Conservation (phyloP, 208 protist genomes). For the Borovskyia barvae region DNA sequence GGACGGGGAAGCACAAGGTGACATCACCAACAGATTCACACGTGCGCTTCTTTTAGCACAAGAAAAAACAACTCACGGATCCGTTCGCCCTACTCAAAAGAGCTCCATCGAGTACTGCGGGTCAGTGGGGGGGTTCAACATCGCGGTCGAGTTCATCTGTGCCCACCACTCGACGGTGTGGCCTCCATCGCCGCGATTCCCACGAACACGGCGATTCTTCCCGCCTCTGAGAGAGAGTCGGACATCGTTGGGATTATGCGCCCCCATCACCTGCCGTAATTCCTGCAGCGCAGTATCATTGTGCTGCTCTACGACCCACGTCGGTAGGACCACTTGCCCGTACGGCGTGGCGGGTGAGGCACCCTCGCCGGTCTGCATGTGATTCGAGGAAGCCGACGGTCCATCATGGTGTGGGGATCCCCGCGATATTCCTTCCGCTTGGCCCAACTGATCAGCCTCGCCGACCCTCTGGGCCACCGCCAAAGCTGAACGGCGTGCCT, state of each 20-base stretch:
- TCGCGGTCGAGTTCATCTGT: constrained; percentile 78
- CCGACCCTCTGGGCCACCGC: constrained; percentile 7
- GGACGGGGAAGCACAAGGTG: too few relatives aligned
- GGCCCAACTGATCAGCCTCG: background rate
- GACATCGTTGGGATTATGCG: constrained; percentile 61
- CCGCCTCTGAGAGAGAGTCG: constrained; percentile 38
- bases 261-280: constrained; percentile 82
- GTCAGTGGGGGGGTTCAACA: constrained; percentile 75
- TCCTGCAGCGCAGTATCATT: constrained; percentile 87
- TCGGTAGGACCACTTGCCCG: constrained; percentile 72
- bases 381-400: background rate
- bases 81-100: too few relatives aligned
- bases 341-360: constrained; percentile 62
- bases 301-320: constrained; percentile 87
- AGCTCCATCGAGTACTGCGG: constrained; percentile 92
- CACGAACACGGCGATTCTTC: constrained; percentile 35
- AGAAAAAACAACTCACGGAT: background rate
- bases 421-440: constrained; percentile 10
- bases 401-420: constrained; percentile 16
- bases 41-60: constrained; percentile 6
- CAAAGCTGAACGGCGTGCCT: constrained; percentile 26
- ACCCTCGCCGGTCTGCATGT: constrained; percentile 24
- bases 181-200: constrained; percentile 26
- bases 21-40: too few relatives aligned
- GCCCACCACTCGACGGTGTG: constrained; percentile 76